Percentiles rank a stretch among this genome's conserved stretches.
Evolutionary conservation across 768 basidiomycete genomes (phyloP).

Genomic region (Sutorius australiensis): DNA sequence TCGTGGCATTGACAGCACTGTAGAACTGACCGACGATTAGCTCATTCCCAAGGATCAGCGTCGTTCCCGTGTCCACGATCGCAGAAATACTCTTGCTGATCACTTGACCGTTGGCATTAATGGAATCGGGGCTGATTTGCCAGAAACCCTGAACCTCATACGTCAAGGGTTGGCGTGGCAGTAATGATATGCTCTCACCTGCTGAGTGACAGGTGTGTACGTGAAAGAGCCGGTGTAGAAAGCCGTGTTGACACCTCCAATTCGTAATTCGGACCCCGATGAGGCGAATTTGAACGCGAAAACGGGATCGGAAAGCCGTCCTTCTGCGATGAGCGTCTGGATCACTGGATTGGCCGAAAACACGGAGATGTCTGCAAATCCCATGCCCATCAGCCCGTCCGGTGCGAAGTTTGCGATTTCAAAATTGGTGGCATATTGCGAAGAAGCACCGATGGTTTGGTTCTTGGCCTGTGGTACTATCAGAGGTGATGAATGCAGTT

Average conservation of each 20-base stretch:
- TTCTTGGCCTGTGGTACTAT: conserved; percentile 20
- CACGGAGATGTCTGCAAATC: conserved; percentile 35
- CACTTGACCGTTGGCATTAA: conserved; percentile 22
- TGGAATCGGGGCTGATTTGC: conserved; percentile 16
- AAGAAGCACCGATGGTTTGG: conserved; percentile 24
- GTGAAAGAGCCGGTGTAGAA: conserved; percentile 39
- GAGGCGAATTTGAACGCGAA: conserved; percentile 41
- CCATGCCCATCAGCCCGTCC: conserved; percentile 42
- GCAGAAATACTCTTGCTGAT: conserved; percentile 8
- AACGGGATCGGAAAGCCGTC: conserved; percentile 28
- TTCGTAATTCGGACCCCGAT: conserved; percentile 33
- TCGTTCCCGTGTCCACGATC: conserved; percentile 51
- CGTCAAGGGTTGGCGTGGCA: not conserved
- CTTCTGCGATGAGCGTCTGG: conserved; percentile 41
- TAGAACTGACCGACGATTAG: conserved; percentile 34
- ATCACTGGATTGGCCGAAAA: conserved; percentile 37
- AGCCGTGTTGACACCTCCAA: conserved; percentile 41
- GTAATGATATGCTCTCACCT: conserved; percentile 18
- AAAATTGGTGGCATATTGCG: conserved; percentile 16
- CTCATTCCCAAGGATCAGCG: conserved; percentile 40
- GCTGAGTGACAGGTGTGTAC: conserved; percentile 31
- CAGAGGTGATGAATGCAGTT: not conserved
- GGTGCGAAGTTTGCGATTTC: conserved; percentile 12
- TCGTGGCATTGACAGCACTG: conserved; percentile 27
- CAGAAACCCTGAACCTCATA: conserved; percentile 18